A percentile compares a stretch with the other conserved stretches of the same genome.
Evolutionary conservation across 2,329 filamentous ascomycete species (phyloP).

Genomic region (Colletotrichum orchidophilum): DNA sequence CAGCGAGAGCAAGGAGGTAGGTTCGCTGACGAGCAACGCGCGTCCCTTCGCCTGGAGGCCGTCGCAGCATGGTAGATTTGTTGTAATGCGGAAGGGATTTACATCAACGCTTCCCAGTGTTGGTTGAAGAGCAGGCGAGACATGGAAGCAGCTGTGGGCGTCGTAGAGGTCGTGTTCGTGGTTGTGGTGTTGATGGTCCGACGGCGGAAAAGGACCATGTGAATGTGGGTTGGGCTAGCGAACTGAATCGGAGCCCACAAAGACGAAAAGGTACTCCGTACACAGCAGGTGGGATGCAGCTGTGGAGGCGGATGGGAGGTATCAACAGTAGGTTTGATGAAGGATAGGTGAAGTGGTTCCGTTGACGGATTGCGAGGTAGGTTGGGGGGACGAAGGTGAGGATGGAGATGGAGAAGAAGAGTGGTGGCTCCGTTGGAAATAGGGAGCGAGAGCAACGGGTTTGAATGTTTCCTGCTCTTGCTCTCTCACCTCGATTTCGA

Average conservation of each 20-base stretch:
- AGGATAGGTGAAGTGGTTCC: neutral
- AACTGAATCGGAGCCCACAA: slow-evolving; percentile 31
- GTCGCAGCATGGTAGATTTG: slow-evolving; percentile 64
- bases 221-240: slow-evolving; percentile 28
- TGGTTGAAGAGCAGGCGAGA: slow-evolving; percentile 27
- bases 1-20: slow-evolving; percentile 63
- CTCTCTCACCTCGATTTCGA: slow-evolving; percentile 6
- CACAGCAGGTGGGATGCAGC: neutral
- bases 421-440: slow-evolving; percentile 17
- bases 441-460: slow-evolving; percentile 1
- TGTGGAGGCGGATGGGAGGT: slow-evolving; percentile 4
- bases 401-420: slow-evolving; percentile 1
- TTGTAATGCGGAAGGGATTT: slow-evolving; percentile 24
- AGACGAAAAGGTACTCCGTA: neutral
- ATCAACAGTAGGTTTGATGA: neutral
- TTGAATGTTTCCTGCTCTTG: slow-evolving; percentile 6
- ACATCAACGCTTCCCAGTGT: slow-evolving; percentile 32
- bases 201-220: slow-evolving; percentile 26
- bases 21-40: slow-evolving; percentile 56
- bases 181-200: slow-evolving; percentile 7
- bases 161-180: neutral
- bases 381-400: slow-evolving; percentile 1
- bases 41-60: slow-evolving; percentile 68
- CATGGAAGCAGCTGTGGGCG: slow-evolving; percentile 27
- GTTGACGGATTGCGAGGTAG: no score